phyloP scores from a whole-genome alignment of 2,329 filamentous ascomycete species.

The Alternaria incomplexa region DNA sequence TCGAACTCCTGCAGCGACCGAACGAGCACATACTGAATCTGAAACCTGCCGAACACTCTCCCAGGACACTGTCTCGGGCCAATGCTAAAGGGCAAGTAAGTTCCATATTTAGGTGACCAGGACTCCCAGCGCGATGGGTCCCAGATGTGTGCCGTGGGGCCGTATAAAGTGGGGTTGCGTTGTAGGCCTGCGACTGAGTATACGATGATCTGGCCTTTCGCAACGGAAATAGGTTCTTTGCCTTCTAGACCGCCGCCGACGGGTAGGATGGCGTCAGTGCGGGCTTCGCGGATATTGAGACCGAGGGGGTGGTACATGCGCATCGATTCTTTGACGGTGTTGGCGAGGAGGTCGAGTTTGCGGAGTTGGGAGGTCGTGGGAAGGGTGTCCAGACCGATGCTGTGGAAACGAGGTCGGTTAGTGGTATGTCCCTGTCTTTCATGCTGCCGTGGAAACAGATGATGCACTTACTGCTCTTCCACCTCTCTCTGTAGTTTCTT shows the following conservation, averaged over 20 bases:
- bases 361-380: neutral
- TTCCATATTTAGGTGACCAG: conserved; percentile 7
- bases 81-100: conserved; percentile 9
- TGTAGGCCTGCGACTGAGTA: conserved; percentile 11
- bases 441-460: neutral
- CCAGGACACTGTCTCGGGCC: conserved; percentile 9
- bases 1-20: conserved; percentile 11
- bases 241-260: conserved; percentile 5
- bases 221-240: neutral
- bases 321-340: conserved; percentile 10
- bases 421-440: too few species aligned
- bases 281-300: conserved; percentile 7
- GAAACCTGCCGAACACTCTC: conserved; percentile 9
- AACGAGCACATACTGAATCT: conserved; percentile 11
- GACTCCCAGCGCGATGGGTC: conserved; percentile 6
- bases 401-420: neutral
- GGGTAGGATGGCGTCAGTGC: neutral
- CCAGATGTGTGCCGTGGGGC: conserved; percentile 3
- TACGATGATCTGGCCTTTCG: conserved; percentile 6
- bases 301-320: conserved; percentile 7
- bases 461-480: neutral
- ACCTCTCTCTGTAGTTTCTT: conserved; percentile 2
- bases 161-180: conserved; percentile 1
- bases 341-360: conserved; percentile 5
- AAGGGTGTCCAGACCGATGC: conserved; percentile 2